phyloP scores from a whole-genome alignment of 805 yeast species.

The Hanseniaspora meyeri region DNA sequence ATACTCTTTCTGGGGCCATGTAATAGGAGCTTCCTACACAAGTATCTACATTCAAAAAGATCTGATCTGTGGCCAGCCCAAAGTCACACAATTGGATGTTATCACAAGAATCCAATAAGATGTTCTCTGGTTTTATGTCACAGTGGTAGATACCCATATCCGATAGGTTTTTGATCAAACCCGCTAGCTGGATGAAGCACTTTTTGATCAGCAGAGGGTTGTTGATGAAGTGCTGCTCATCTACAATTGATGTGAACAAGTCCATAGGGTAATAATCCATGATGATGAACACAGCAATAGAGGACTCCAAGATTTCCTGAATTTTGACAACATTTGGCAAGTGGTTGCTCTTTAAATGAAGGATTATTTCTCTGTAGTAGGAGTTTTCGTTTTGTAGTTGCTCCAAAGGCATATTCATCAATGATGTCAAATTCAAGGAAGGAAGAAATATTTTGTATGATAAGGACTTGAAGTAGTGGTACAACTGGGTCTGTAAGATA shows the following conservation, averaged over 20 bases:
- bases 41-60: constrained; percentile 48
- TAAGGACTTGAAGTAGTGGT: constrained; percentile 21
- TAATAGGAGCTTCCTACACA: constrained; percentile 82
- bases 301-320: constrained; percentile 55
- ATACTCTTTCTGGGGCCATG: constrained; percentile 83
- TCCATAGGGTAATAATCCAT: constrained; percentile 87
- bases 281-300: constrained; percentile 49
- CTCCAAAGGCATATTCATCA: constrained; percentile 26
- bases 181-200: constrained; percentile 63
- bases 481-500: constrained; percentile 22
- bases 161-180: constrained; percentile 76
- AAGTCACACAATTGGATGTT: constrained; percentile 65
- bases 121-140: constrained; percentile 91
- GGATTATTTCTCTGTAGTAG: constrained; percentile 50
- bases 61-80: constrained; percentile 65
- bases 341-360: constrained; percentile 61
- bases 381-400: constrained; percentile 19
- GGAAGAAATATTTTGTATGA: constrained; percentile 21
- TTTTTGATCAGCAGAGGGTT: constrained; percentile 41
- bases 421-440: constrained; percentile 21
- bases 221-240: constrained; percentile 45
- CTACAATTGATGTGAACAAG: constrained; percentile 74
- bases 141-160: constrained; percentile 77
- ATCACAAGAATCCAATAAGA: constrained; percentile 52
- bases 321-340: constrained; percentile 73